Evolutionary conservation across 495 filamentous ascomycete genomes (phyloP), one percentile per base, ranked within the genome.

Genomic region (Tuber magnatum): DNA sequence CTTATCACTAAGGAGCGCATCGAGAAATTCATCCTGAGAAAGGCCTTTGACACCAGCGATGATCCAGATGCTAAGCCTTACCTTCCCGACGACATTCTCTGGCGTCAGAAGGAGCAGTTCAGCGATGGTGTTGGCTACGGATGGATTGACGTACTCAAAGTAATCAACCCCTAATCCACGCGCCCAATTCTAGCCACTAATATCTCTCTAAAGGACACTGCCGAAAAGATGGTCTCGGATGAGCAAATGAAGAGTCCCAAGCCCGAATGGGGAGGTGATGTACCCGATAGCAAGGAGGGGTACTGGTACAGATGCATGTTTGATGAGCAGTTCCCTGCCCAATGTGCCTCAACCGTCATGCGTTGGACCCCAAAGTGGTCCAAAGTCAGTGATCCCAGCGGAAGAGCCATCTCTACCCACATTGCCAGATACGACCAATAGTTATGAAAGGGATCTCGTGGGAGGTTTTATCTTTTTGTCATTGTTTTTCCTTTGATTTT

Each of bases 301-400:
- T 97, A 97, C 87, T 98, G 95, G 96, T 99, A 99, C 86, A 91
- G 95, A 78, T 85, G 83, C 81, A 98, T 99, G 93, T 99, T 98
- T 83, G 95, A 99, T 83, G 95, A 99, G 87, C 94, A 93, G 84
- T 99, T 98, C 88, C 96, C 96, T 56, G 86, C 90, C 39, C 90
- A 91, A 81, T 97, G 94, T 84, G 95, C 96, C 40, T 89, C 87
- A 35, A 98, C 96, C 48, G 95, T 99, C 65, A 92, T 93, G 92
- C 88, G 96, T 75, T 99, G 95, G 95, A 94, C 91, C 70, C 95
- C 95, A n/a, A 98, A 91, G 39, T 99, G 95, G 95, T 93, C 92
- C 41, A 93, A 97, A 82, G 93, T 97, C 88, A 92, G 89, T 28
- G 95, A 99, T 83, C 95, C 95, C 61, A 94, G 92, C 83, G 95